Percentiles rank a stretch among this genome's conserved stretches.
phyloP scores from a whole-genome alignment of 768 basidiomycete genomes.

The Solioccasus polychromus region DNA sequence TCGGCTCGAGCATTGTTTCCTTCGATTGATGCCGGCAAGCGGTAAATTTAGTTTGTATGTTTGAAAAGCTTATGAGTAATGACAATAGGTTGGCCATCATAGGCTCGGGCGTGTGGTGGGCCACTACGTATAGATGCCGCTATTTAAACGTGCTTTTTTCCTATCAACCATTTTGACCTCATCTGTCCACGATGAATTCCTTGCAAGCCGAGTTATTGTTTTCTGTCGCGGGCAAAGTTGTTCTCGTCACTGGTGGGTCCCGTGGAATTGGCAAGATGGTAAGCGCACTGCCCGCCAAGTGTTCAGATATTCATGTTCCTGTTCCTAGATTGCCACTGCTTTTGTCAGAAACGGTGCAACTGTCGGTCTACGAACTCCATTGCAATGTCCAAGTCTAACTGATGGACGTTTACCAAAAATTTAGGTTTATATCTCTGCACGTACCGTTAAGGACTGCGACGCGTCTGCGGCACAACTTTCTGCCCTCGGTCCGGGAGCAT shows the following conservation, averaged over 20 bases:
- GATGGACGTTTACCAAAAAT: not conserved
- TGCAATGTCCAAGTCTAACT: constrained; percentile 8
- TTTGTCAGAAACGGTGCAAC: constrained; percentile 62
- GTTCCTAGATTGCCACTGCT: constrained; percentile 55
- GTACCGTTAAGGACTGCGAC: constrained; percentile 50
- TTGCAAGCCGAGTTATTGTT: constrained; percentile 41
- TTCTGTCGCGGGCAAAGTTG: constrained; percentile 49
- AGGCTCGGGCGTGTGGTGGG: not conserved
- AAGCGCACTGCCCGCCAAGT: constrained; percentile 10
- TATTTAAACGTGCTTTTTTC: not conserved
- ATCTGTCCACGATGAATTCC: constrained; percentile 32
- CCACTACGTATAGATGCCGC: too few relatives aligned
- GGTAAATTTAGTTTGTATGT: constrained; percentile 10
- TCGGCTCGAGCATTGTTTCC: constrained; percentile 1
- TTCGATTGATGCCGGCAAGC: constrained; percentile 6
- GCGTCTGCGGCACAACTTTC: constrained; percentile 51
- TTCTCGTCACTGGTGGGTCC: constrained; percentile 65
- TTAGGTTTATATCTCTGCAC: constrained; percentile 63
- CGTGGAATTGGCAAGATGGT: constrained; percentile 68
- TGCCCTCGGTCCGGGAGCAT: constrained; percentile 50
- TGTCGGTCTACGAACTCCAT: constrained; percentile 27
- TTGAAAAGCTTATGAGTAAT: constrained; percentile 8
- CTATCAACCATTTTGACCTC: not conserved
- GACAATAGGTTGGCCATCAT: constrained; percentile 14
- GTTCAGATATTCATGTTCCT: constrained; percentile 9